Percentiles rank a stretch among this genome's conserved stretches.
Conservation (phyloP, 2,329 filamentous ascomycete species). For the Helminthosporium solani region DNA sequence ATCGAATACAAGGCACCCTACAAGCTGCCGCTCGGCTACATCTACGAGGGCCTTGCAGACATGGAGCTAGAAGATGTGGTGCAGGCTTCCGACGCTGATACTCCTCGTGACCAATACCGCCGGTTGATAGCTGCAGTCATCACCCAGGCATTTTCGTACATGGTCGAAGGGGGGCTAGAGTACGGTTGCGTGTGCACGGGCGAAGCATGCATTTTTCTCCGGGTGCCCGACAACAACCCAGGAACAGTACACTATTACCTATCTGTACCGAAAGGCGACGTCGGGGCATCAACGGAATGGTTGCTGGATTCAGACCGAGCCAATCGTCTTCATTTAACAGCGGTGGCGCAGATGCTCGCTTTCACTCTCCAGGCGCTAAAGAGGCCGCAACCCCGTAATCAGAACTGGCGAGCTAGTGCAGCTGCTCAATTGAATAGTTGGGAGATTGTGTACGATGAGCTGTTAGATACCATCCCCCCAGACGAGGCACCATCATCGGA, state of each 20-base stretch:
- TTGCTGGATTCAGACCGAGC: slow-evolving; percentile 4
- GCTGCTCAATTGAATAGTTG: slow-evolving; percentile 10
- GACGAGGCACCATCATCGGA: slow-evolving; percentile 21
- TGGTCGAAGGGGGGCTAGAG: slow-evolving; percentile 49
- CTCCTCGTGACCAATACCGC: slow-evolving; percentile 41
- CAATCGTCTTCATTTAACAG: slow-evolving; percentile 15
- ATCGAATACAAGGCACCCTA: slow-evolving; percentile 52
- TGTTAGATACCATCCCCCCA: slow-evolving; percentile 10
- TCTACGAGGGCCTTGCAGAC: slow-evolving; percentile 45
- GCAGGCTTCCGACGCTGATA: slow-evolving; percentile 32
- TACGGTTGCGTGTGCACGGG: slow-evolving; percentile 48
- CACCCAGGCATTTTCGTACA: slow-evolving; percentile 53
- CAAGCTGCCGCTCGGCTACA: slow-evolving; percentile 47
- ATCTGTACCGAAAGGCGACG: slow-evolving; percentile 32
- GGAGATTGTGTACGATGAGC: slow-evolving; percentile 16
- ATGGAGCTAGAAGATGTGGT: slow-evolving; percentile 48
- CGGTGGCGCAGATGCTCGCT: slow-evolving; percentile 17
- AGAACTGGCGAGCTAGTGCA: slow-evolving; percentile 9
- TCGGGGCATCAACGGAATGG: slow-evolving; percentile 23
- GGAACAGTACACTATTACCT: slow-evolving; percentile 36
- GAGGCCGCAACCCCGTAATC: slow-evolving; percentile 5
- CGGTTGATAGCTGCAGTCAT: slow-evolving; percentile 47
- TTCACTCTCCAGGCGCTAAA: slow-evolving; percentile 16
- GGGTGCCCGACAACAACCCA: slow-evolving; percentile 31
- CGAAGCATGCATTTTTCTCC: slow-evolving; percentile 49